phyloP scores from a whole-genome alignment of 2,329 filamentous ascomycete genomes.

The Aspergillus versicolor region DNA sequence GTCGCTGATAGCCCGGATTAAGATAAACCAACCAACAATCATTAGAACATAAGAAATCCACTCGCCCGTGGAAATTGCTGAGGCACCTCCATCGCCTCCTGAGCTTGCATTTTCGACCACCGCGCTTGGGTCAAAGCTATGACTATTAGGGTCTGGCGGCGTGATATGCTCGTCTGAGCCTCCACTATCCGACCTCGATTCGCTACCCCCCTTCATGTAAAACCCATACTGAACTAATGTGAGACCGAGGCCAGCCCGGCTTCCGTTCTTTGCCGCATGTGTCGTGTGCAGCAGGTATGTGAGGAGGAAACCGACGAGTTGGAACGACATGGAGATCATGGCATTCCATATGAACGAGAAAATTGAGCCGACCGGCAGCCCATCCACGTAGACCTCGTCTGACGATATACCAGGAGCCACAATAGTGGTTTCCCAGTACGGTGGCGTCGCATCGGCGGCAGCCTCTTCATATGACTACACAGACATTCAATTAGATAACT shows the following conservation, averaged over 20 bases:
- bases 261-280: constrained; percentile 96
- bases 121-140: constrained; percentile 77
- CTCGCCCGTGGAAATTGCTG: constrained; percentile 70
- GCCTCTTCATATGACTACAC: constrained; percentile 93
- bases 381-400: constrained; percentile 96
- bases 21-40: constrained; percentile 97
- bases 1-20: constrained; percentile 90
- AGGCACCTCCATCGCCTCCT: constrained; percentile 37
- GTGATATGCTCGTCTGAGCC: constrained; percentile 50
- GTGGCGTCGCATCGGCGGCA: constrained; percentile 89
- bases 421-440: constrained; percentile 99
- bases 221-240: constrained; percentile 97
- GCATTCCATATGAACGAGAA: constrained; percentile 76
- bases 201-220: constrained; percentile 73
- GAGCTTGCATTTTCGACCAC: constrained; percentile 48
- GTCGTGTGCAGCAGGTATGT: constrained; percentile 98
- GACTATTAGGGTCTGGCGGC: constrained; percentile 83
- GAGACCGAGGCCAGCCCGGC: constrained; percentile 87
- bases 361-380: constrained; percentile 83
- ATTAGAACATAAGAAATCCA: constrained; percentile 92
- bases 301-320: constrained; percentile 93
- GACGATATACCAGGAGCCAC: constrained; percentile 86
- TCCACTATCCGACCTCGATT: constrained; percentile 40
- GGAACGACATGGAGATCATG: constrained; percentile 97
- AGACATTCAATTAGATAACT: constrained; percentile 33